phyloP scores from a whole-genome alignment of 805 yeast genomes.

The Candida pseudoglaebosa region DNA sequence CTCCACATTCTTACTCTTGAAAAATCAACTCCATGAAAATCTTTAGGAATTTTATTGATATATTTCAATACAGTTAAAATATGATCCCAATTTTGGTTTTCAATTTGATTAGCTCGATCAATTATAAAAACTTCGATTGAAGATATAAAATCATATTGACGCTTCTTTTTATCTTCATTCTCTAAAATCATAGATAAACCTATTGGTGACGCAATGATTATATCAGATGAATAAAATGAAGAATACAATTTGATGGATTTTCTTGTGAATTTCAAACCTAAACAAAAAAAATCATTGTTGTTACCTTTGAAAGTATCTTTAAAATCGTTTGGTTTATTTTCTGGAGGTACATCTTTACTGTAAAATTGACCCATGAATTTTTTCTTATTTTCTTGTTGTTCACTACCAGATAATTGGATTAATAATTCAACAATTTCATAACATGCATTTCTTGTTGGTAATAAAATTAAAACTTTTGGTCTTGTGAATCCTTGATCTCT shows the following conservation, averaged over 20 bases:
- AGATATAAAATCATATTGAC: slow-evolving; percentile 77
- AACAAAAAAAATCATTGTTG: slow-evolving; percentile 83
- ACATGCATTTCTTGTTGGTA: slow-evolving; percentile 82
- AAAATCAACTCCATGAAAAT: slow-evolving; percentile 80
- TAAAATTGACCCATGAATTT: slow-evolving; percentile 71
- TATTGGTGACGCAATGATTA: slow-evolving; percentile 86
- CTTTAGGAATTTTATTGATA: slow-evolving; percentile 72
- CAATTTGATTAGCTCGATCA: slow-evolving; percentile 82
- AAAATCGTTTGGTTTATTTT: slow-evolving; percentile 78
- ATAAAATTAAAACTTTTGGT: slow-evolving; percentile 76
- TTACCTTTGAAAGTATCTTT: slow-evolving; percentile 79
- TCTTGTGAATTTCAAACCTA: slow-evolving; percentile 89
- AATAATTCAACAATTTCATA: slow-evolving; percentile 62
- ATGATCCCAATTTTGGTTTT: slow-evolving; percentile 93
- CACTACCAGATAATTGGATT: slow-evolving; percentile 59
- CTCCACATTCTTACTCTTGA: slow-evolving; percentile 90
- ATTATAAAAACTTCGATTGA: slow-evolving; percentile 79
- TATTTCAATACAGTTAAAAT: slow-evolving; percentile 60
- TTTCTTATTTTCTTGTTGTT: slow-evolving; percentile 75
- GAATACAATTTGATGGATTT: slow-evolving; percentile 82
- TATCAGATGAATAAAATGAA: slow-evolving; percentile 78
- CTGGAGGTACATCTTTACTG: slow-evolving; percentile 42
- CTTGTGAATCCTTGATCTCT: slow-evolving; percentile 95
- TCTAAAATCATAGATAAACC: slow-evolving; percentile 77
- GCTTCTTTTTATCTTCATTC: slow-evolving; percentile 48